A percentile compares a stretch with the other conserved stretches of the same genome.
Conservation (phyloP, 2,329 filamentous ascomycete species). For the Arthrobotrys sphaeroides region DNA sequence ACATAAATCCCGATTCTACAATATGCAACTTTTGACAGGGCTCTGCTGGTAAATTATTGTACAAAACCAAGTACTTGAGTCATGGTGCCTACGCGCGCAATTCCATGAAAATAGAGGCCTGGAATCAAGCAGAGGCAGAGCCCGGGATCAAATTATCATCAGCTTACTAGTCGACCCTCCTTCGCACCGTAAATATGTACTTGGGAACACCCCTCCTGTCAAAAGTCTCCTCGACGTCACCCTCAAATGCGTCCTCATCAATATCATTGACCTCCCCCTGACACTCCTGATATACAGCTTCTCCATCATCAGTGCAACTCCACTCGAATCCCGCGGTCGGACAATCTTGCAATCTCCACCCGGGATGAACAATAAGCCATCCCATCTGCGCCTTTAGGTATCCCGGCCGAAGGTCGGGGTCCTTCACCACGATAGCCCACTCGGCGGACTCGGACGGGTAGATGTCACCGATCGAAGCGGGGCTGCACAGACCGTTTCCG, state of each 20-base stretch:
- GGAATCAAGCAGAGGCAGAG: background rate
- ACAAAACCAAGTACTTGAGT: too few relatives aligned
- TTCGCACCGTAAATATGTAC: slow-evolving; percentile 18
- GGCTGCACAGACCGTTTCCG: slow-evolving; percentile 23
- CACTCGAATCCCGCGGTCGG: slow-evolving; percentile 32
- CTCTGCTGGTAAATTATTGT: background rate
- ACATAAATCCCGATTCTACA: background rate
- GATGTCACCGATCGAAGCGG: slow-evolving; percentile 9
- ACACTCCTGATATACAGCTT: slow-evolving; percentile 22
- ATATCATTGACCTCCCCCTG: slow-evolving; percentile 32
- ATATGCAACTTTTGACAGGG: background rate
- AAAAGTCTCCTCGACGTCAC: background rate
- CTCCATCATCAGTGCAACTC: slow-evolving; percentile 22
- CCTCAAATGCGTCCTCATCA: slow-evolving; percentile 18
- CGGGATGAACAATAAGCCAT: slow-evolving; percentile 12
- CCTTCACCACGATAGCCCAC: background rate
- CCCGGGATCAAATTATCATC: background rate
- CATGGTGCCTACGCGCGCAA: background rate
- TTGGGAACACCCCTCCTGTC: slow-evolving; percentile 23
- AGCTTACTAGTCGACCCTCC: too few relatives aligned
- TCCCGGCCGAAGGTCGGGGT: background rate
- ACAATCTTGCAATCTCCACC: slow-evolving; percentile 16
- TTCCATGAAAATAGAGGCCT: background rate
- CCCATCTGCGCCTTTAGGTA: slow-evolving; percentile 24
- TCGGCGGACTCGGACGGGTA: slow-evolving; percentile 5